Evolutionary conservation across 2,329 filamentous ascomycete genomes (phyloP).

Genomic region (Apiospora rasikravindrae): DNA sequence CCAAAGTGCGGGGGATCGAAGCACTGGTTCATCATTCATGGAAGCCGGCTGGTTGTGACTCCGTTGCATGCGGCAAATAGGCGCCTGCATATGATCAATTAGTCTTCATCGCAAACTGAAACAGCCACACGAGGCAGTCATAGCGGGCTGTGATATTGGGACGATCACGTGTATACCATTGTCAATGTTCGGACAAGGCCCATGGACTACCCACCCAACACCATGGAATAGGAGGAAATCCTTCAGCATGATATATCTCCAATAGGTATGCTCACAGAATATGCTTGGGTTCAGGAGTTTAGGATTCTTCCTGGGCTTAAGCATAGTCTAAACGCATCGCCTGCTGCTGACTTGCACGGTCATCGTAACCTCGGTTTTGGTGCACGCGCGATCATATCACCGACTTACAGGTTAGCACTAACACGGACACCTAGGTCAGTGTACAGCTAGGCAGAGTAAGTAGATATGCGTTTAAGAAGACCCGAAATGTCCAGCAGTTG

Average conservation of each 20-base stretch:
- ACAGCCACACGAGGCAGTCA: constrained; percentile 3
- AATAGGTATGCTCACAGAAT: neutral
- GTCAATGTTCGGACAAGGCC: neutral
- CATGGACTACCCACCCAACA: neutral
- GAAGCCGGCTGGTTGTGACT: neutral
- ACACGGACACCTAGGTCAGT: neutral
- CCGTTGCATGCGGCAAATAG: constrained; percentile 1
- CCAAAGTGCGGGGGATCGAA: constrained; percentile 5
- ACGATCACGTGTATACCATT: neutral
- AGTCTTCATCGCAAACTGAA: constrained; percentile 3
- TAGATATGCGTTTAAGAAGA: neutral
- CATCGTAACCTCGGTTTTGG: neutral
- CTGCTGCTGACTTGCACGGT: neutral
- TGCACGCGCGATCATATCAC: neutral
- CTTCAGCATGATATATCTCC: neutral
- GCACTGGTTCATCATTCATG: neutral
- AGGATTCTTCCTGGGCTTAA: neutral
- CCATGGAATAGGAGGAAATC: neutral
- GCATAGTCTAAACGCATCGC: neutral
- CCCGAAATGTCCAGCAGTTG: neutral
- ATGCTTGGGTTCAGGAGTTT: neutral
- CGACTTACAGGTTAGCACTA: neutral
- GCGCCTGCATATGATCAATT: neutral
- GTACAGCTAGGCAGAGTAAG: neutral
- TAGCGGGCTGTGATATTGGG: neutral